Base-by-base conservation (phyloP, 768 basidiomycete genomes). In the Trametes meyenii region DNA sequence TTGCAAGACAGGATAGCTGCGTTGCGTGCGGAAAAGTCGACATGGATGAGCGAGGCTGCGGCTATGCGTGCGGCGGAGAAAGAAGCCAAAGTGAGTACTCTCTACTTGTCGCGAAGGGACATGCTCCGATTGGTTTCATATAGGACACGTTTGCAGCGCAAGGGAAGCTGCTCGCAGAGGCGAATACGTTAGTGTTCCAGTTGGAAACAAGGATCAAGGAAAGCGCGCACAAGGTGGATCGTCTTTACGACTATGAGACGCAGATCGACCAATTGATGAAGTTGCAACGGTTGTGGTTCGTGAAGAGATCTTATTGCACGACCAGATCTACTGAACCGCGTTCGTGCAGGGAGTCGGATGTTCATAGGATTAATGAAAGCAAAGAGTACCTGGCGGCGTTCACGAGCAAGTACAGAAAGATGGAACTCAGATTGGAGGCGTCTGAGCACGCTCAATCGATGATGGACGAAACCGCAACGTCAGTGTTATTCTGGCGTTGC, bases 221-320 rank as follows among this genome's bases (percentile, higher is more conserved):
- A 73, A 87, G 81, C 48, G 83, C 87, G 61, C 90, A 90, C 68
- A 95, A 95, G 70, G 83, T 96, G 13, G 85, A 88, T 62, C 83
- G 90, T 17, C 77, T 96, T 44, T 77, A 80, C 51, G 93, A 96
- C 72, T 96, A 95, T 66, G 94, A 97, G 70, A 78, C 77, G n/a
- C 88, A 91, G 66, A 92, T 96, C 46, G 88, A 92, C 54, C 90
- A 94, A 68, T 83, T 92, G 61, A 77, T 88, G 44, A 84, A 86
- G 58, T 83, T 89, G 69, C 90, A 93, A 69, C 81, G 83, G 52
- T 74, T 94, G 66, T 96, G 94, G 94, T 92, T 72, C 33, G 84
- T 24, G 8, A 36, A 8, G n/a, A 1, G 36, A 7, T 29, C 26
- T 73, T 23, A 7, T n/a, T 1, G 23, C 29, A 2, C 35, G 3